These are phyloP conservation scores for Russula vinacea DNA, from an alignment of 768 basidiomycete species.

Conservation along the genomic window DNA sequence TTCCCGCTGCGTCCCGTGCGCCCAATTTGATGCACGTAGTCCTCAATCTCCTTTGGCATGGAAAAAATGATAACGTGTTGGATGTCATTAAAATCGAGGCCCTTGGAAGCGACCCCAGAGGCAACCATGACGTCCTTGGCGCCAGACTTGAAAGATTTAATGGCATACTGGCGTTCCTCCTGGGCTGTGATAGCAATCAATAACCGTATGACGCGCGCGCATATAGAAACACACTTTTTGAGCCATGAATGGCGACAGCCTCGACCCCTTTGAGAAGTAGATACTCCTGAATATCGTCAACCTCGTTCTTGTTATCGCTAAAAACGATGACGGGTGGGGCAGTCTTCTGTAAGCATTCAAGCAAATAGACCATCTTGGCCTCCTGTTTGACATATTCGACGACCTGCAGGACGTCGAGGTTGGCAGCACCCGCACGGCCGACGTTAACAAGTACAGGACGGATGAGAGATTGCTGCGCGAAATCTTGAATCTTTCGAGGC, in stretches of 20 bases:
- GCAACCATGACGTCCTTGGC: conserved; percentile 99
- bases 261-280: conserved; percentile 94
- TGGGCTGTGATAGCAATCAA: conserved; percentile 55
- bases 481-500: conserved; percentile 98
- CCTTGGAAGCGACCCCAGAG: conserved; percentile 95
- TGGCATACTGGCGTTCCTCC: conserved; percentile 98
- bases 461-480: conserved; percentile 95
- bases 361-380: conserved; percentile 98
- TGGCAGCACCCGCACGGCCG: conserved; percentile 96
- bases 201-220: neutral
- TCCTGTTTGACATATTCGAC: conserved; percentile 99
- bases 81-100: conserved; percentile 97
- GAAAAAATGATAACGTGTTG: conserved; percentile 99
- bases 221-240: conserved; percentile 65
- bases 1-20: conserved; percentile 97
- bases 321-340: conserved; percentile 97
- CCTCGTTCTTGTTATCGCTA: conserved; percentile 99
- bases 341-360: conserved; percentile 98
- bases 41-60: conserved; percentile 99
- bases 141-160: conserved; percentile 95
- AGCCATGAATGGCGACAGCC: conserved; percentile 97
- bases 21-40: conserved; percentile 99
- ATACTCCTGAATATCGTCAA: conserved; percentile 99
- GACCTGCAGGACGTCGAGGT: conserved; percentile 92
- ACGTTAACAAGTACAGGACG: conserved; percentile 95